phyloP scores from a whole-genome alignment of 352 stramenopile genomes.

The Globisporangium megalacanthum region DNA sequence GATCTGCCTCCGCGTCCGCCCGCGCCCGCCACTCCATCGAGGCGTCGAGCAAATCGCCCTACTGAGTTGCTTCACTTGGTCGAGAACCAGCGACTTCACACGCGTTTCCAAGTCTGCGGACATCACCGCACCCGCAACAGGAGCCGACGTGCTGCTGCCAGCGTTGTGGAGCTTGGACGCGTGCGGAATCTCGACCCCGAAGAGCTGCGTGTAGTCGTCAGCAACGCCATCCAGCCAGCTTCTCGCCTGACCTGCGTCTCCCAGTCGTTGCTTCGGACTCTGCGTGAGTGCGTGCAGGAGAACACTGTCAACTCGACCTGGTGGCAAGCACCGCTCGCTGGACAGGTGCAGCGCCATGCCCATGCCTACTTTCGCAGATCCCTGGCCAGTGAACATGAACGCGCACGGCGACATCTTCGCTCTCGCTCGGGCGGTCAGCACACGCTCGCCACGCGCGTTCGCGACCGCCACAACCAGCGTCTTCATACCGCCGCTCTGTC shows the following conservation, averaged over 20 bases:
- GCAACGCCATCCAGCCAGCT: constrained; percentile 73
- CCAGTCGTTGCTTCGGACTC: constrained; percentile 65
- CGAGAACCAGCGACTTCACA: constrained; percentile 50
- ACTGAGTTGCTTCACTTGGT: constrained; percentile 42
- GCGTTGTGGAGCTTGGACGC: constrained; percentile 34
- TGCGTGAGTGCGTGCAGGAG: constrained; percentile 68
- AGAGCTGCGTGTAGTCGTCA: constrained; percentile 68
- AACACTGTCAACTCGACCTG: constrained; percentile 70
- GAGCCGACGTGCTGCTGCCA: constrained; percentile 12
- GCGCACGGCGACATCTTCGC: constrained; percentile 66
- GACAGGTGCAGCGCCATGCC: constrained; percentile 85
- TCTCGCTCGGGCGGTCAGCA: constrained; percentile 62
- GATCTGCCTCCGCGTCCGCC: constrained; percentile 39
- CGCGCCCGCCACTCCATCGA: constrained; percentile 45
- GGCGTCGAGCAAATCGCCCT: constrained; percentile 44
- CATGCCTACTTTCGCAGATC: constrained; percentile 78
- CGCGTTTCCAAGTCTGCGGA: constrained; percentile 46
- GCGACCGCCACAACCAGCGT: constrained; percentile 72
- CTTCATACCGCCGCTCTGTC: constrained; percentile 56
- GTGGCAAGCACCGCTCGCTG: constrained; percentile 64
- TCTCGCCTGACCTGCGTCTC: constrained; percentile 58
- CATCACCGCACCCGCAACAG: constrained; percentile 14
- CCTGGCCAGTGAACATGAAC: constrained; percentile 86
- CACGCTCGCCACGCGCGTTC: constrained; percentile 62
- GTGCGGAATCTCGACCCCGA: constrained; percentile 52